Conservation (phyloP, 75 land plant genomes). For the Chamaecyparis obtusa region DNA sequence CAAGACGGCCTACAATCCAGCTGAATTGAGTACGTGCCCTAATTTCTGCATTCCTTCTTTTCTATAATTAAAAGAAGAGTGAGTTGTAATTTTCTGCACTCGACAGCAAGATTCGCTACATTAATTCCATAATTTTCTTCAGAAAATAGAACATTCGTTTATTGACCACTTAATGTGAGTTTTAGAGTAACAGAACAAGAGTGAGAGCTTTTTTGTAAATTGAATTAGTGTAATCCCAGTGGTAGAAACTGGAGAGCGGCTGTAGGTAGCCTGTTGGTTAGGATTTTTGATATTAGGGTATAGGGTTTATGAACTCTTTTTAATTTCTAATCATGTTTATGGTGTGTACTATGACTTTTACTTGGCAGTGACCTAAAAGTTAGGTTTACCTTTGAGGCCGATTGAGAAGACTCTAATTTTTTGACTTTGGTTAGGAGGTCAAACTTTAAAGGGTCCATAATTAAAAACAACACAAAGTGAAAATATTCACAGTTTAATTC, state of each 20-base stretch:
- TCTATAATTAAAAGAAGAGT: background rate
- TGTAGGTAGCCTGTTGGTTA: background rate
- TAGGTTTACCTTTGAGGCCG: no score
- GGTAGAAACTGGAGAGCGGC: background rate
- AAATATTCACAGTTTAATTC: no score
- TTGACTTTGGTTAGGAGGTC: no score
- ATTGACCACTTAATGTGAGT: background rate
- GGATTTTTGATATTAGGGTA: background rate
- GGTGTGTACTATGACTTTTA: background rate
- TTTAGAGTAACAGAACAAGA: background rate
- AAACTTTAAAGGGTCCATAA: no score
- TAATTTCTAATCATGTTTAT: no score
- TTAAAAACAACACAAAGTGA: background rate
- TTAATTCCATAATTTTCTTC: background rate
- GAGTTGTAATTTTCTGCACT: background rate
- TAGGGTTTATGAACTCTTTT: background rate
- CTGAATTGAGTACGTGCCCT: conserved; percentile 31
- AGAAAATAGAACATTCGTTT: background rate
- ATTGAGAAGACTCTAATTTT: no score
- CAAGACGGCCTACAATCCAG: conserved; percentile 32
- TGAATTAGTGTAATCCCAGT: background rate
- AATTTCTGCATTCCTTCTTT: background rate
- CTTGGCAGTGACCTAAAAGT: no score
- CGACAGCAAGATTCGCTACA: background rate
- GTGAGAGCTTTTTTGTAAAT: background rate